Base-by-base conservation (phyloP, 306 rosid genomes). In the Quercus engelmannii region DNA sequence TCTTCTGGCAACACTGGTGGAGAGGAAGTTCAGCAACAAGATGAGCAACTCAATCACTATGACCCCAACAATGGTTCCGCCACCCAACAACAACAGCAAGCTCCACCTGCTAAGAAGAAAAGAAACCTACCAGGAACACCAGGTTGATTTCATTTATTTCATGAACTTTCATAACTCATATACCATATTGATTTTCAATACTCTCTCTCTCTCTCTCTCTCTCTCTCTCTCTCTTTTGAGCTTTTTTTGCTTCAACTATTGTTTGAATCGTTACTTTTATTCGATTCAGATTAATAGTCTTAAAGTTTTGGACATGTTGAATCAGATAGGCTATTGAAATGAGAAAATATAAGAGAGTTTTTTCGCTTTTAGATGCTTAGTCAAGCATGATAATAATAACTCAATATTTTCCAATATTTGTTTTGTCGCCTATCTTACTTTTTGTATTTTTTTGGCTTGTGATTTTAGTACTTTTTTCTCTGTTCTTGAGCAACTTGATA, bases 51-150 rank as follows among this genome's bases (percentile, higher is more conserved):
- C n/a, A 81, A 85, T 83, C 11, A 75, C 92, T 83, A 85, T 90
- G 69, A 81, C 90, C 3, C 84, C 82, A 51, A 74, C 84, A 89
- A 90, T 87, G 92, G 87, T 76, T 83, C 83, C 85, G 83, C 89
- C 76, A 30, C 89, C 56, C 71, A 72, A 78, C 80, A 85, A 33
- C 83, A 79, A 46, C 79, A 81, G 18, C 85, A 81, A n/a, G 84
- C 85, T 67, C 85, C 88, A 61, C 79, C 89, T 41, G 69, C 71
- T 65, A 94, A 90, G 92, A 94, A 77, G 88, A 94, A 89, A 80
- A 87, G 98, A 73, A 94, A 83, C 88, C 89, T 88, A 64, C 97
- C 98, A 31, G 98, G 98, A 86, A 94, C 85, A 78, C 98, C 98
- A 81, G 98, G 98, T 94, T 51, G 0, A 25, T 67, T 58, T 74